Conservation (phyloP, 495 filamentous ascomycete species). For the Aspergillus biplanus region DNA sequence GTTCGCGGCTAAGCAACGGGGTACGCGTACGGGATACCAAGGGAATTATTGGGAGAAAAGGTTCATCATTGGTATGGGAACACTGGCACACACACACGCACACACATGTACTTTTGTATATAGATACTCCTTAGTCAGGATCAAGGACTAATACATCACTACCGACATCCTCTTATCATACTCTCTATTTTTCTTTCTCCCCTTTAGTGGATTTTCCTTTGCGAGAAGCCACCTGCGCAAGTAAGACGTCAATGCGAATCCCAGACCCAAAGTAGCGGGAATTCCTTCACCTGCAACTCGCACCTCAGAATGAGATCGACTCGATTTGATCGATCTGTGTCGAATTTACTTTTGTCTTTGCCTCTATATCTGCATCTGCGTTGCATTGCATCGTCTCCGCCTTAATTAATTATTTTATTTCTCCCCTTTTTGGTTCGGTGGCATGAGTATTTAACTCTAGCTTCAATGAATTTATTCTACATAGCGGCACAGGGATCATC, state of each 20-base stretch:
- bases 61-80: conserved; percentile 1
- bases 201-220: too few relatives aligned
- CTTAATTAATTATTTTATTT: not conserved
- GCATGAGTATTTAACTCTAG: too few relatives aligned
- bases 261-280: too few relatives aligned
- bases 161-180: not conserved
- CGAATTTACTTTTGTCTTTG: too few relatives aligned
- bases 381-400: not conserved
- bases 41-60: not conserved
- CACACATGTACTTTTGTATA: conserved; percentile 21
- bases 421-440: too few relatives aligned
- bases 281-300: too few relatives aligned
- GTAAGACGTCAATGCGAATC: too few relatives aligned
- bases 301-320: too few relatives aligned
- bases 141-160: not conserved
- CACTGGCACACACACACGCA: not conserved
- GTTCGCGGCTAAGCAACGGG: not conserved
- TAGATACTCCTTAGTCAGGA: conserved; percentile 3
- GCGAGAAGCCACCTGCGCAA: too few relatives aligned
- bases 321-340: too few relatives aligned
- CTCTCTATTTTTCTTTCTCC: not conserved
- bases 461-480: too few relatives aligned
- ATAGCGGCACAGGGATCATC: too few relatives aligned
- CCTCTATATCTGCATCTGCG: not conserved
- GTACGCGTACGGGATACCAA: not conserved